These are phyloP conservation scores for Xylaria scruposa DNA, from an alignment of 495 filamentous ascomycete genomes.

Conservation along the genomic window DNA sequence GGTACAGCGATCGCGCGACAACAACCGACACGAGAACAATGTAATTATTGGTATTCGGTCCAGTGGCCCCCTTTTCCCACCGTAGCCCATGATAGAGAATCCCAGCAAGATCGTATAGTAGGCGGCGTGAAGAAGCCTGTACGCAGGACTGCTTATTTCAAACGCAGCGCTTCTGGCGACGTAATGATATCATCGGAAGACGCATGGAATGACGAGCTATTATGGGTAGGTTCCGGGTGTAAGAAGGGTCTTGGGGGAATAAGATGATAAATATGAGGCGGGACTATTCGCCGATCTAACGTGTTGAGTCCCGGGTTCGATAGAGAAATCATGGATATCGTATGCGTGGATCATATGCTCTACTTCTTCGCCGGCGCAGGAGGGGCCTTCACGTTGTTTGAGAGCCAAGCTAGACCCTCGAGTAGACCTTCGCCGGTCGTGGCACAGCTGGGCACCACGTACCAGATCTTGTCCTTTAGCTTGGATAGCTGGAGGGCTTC, in stretches of 20 bases:
- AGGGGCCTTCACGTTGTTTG: slow-evolving; percentile 87
- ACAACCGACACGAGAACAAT: background rate
- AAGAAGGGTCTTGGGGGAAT: background rate
- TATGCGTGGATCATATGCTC: slow-evolving; percentile 22
- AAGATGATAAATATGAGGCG: background rate
- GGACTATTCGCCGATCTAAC: background rate
- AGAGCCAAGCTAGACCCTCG: slow-evolving; percentile 92
- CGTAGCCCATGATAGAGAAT: background rate
- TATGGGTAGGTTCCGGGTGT: background rate
- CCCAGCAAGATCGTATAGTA: background rate
- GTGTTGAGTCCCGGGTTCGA: background rate
- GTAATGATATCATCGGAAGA: background rate
- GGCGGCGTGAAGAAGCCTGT: no score
- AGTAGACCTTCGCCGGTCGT: slow-evolving; percentile 93
- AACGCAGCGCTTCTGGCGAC: background rate
- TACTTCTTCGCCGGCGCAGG: slow-evolving; percentile 62
- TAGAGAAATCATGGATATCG: slow-evolving; percentile 31
- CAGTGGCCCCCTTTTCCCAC: background rate
- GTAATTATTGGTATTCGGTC: background rate
- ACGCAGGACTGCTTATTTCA: background rate
- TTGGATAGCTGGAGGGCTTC: slow-evolving; percentile 82
- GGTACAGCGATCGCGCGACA: background rate
- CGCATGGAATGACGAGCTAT: background rate
- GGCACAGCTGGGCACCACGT: slow-evolving; percentile 93
- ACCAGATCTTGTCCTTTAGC: slow-evolving; percentile 93